phyloP scores from a whole-genome alignment of 148 eudicot species.

The Rhododendron henanense region DNA sequence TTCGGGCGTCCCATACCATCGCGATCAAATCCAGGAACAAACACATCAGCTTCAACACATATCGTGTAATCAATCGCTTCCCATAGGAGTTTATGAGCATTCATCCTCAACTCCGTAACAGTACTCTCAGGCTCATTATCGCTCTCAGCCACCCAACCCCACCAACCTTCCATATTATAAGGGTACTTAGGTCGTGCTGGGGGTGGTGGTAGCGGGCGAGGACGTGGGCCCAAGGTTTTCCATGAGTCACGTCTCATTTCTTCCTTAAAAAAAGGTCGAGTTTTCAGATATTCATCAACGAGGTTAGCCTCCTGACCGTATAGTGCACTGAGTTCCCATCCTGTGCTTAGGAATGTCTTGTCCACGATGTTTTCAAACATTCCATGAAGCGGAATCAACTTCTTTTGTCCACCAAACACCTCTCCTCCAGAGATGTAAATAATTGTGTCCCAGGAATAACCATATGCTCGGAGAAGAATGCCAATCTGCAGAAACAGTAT shows the following conservation, averaged over 20 bases:
- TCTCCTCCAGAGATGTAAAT: slow-evolving; percentile 91
- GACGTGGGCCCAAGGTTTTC: slow-evolving; percentile 77
- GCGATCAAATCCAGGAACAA: slow-evolving; percentile 81
- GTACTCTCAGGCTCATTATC: slow-evolving; percentile 95
- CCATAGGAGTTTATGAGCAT: slow-evolving; percentile 91
- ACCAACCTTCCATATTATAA: slow-evolving; percentile 94
- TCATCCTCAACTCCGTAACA: slow-evolving; percentile 80
- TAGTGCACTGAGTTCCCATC: slow-evolving; percentile 55
- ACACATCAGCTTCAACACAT: slow-evolving; percentile 78
- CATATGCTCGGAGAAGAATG: slow-evolving; percentile 83
- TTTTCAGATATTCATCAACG: slow-evolving; percentile 40
- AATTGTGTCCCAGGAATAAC: slow-evolving; percentile 76
- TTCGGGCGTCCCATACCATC: slow-evolving; percentile 88
- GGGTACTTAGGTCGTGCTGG: slow-evolving; percentile 72
- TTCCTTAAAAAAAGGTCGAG: slow-evolving; percentile 36
- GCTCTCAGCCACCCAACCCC: slow-evolving; percentile 99
- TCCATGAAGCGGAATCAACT: slow-evolving; percentile 78
- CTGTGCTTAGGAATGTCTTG: slow-evolving; percentile 65
- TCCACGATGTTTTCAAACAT: slow-evolving; percentile 92
- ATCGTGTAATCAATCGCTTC: slow-evolving; percentile 82
- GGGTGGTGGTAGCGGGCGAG: slow-evolving; percentile 91
- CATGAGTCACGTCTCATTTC: slow-evolving; percentile 47
- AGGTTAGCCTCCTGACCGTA: slow-evolving; percentile 66
- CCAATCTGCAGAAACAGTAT: slow-evolving; percentile 49
- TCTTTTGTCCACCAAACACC: slow-evolving; percentile 88